Evolutionary conservation across 768 basidiomycete species (phyloP).

Genomic region (Gloeophyllum trabeum): DNA sequence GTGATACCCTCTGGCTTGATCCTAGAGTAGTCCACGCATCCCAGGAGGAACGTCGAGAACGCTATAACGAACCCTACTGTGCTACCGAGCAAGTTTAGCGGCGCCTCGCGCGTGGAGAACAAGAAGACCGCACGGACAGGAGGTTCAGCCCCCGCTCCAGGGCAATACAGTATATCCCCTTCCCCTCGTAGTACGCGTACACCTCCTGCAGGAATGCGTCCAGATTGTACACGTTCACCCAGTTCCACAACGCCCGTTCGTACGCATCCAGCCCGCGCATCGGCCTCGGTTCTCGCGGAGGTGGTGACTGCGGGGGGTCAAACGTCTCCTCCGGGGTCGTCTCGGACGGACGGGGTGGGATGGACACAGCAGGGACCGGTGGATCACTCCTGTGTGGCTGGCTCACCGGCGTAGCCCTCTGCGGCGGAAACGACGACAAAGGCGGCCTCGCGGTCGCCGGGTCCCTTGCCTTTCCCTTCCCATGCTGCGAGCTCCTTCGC

Average conservation of each 20-base stretch:
- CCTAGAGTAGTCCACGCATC: slow-evolving; percentile 87
- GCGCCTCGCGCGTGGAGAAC: slow-evolving; percentile 12
- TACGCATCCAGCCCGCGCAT: slow-evolving; percentile 71
- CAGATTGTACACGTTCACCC: slow-evolving; percentile 98
- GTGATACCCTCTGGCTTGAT: slow-evolving; percentile 58
- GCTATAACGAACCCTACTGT: slow-evolving; percentile 96
- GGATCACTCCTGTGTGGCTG: slow-evolving; percentile 24
- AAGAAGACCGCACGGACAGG: slow-evolving; percentile 50
- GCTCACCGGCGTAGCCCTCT: slow-evolving; percentile 1
- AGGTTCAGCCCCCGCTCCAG: slow-evolving; percentile 87
- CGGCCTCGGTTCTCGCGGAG: slow-evolving; percentile 13
- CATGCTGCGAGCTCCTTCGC: slow-evolving; percentile 11
- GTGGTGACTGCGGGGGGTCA: slow-evolving; percentile 9
- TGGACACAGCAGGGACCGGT: slow-evolving; percentile 38
- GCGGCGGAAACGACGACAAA: slow-evolving; percentile 1
- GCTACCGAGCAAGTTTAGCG: slow-evolving; percentile 31
- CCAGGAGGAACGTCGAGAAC: slow-evolving; percentile 95
- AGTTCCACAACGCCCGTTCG: slow-evolving; percentile 93
- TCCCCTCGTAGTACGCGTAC: slow-evolving; percentile 93
- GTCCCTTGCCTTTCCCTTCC: slow-evolving; percentile 22
- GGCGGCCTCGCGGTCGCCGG: slow-evolving; percentile 13
- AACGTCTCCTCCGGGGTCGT: slow-evolving; percentile 27
- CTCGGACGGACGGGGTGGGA: slow-evolving; percentile 59
- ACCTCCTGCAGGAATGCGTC: slow-evolving; percentile 94
- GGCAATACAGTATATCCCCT: slow-evolving; percentile 93